Percentiles rank a stretch among this genome's conserved stretches.
Conservation (phyloP, 305 asterid genomes). For the Nicotiana rustica region DNA sequence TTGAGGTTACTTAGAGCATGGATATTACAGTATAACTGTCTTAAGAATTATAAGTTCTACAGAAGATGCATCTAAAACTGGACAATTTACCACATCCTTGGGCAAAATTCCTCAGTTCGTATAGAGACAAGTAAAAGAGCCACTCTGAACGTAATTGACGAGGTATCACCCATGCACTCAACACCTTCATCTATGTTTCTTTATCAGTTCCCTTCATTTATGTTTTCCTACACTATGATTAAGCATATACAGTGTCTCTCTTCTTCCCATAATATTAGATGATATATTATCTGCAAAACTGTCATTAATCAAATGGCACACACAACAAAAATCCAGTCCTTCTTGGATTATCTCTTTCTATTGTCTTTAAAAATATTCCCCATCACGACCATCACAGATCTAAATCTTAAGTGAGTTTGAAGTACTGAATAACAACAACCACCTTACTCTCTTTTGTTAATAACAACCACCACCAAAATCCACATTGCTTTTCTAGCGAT, state of each 20-base stretch:
- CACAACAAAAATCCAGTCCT: not conserved
- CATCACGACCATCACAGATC: not conserved
- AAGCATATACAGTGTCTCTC: not conserved
- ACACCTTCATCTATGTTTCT: not conserved
- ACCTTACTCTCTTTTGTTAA: not conserved
- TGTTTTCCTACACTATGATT: constrained; percentile 6
- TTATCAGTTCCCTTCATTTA: constrained; percentile 1
- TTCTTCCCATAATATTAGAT: constrained; percentile 24
- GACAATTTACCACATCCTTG: constrained; percentile 10
- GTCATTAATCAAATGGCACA: not conserved
- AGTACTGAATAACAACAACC: not conserved
- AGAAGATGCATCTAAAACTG: constrained; percentile 7
- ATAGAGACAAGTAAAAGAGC: not conserved
- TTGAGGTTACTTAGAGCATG: constrained; percentile 1
- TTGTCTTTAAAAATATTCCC: not conserved
- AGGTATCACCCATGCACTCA: not conserved
- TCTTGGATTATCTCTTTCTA: not conserved
- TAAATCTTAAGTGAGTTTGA: not conserved
- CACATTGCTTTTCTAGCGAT: constrained; percentile 17
- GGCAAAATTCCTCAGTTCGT: constrained; percentile 6
- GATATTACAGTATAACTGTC: constrained; percentile 11
- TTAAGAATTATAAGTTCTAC: not conserved
- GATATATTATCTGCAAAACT: not conserved
- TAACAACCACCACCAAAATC: not conserved
- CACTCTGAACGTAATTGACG: constrained; percentile 1